Evolutionary conservation across 345 rosid genomes (phyloP).

Genomic region (Hibiscus syriacus): DNA sequence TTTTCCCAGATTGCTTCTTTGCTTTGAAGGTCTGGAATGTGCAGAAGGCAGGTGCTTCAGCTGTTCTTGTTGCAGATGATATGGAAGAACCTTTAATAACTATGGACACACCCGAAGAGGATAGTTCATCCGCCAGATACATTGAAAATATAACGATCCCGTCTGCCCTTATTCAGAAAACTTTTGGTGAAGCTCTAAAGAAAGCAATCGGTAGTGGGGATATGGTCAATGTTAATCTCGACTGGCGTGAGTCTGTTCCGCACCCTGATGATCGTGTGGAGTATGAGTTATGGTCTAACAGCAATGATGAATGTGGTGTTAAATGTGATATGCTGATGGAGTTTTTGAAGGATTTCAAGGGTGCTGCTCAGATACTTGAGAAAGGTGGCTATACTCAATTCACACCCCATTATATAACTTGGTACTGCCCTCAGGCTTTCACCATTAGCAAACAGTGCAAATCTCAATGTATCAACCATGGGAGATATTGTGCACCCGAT

Average conservation of each 20-base stretch:
- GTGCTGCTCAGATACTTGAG: slow-evolving; percentile 85
- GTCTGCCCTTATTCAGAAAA: slow-evolving; percentile 81
- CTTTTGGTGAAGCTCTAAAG: slow-evolving; percentile 69
- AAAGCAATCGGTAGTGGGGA: slow-evolving; percentile 56
- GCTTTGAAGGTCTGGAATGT: slow-evolving; percentile 97
- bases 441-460: slow-evolving; percentile 81
- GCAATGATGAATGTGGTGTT: slow-evolving; percentile 91
- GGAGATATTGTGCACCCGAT: slow-evolving; percentile 97
- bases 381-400: slow-evolving; percentile 91
- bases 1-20: slow-evolving; percentile 76
- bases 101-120: slow-evolving; percentile 89
- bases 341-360: slow-evolving; percentile 78
- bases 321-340: slow-evolving; percentile 91
- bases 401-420: slow-evolving; percentile 94
- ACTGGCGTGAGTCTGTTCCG: slow-evolving; percentile 98
- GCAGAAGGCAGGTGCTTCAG: slow-evolving; percentile 93
- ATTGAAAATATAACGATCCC: slow-evolving; percentile 92
- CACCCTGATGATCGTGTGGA: slow-evolving; percentile 98
- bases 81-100: slow-evolving; percentile 79
- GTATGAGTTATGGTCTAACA: slow-evolving; percentile 91
- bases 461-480: slow-evolving; percentile 93
- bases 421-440: slow-evolving; percentile 94
- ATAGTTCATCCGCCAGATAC: slow-evolving; percentile 51
- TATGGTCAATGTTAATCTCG: slow-evolving; percentile 94
- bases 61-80: slow-evolving; percentile 89